phyloP scores from a whole-genome alignment of 176 grass and related monocot genomes.

The sorghum (Sorghum bicolor) region Sorghum_bicolor_NCBIv3 NC_012875.2:45512001-45512500 shows the following conservation, averaged over 20 bases:
- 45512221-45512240: not conserved
- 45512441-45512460: not conserved
- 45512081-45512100: slow-evolving; percentile 73
- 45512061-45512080: slow-evolving; percentile 85
- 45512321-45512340: not conserved
- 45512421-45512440: not conserved
- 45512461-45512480: not conserved
- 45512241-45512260: not conserved
- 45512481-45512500: not conserved
- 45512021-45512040: slow-evolving; percentile 44
- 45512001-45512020: not conserved
- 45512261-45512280: slow-evolving; percentile 1
- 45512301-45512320: not conserved
- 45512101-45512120: slow-evolving; percentile 83
- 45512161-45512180: slow-evolving; percentile 97
- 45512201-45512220: not conserved
- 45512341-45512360: not conserved
- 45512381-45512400: not conserved
- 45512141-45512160: slow-evolving; percentile 64
- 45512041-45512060: slow-evolving; percentile 76
- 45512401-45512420: not conserved
- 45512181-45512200: slow-evolving; percentile 20
- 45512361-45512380: not conserved
- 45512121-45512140: slow-evolving; percentile 57
- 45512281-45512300: not conserved